phyloP scores from a whole-genome alignment of 2,329 filamentous ascomycete species.

The Venturia aucupariae region DNA sequence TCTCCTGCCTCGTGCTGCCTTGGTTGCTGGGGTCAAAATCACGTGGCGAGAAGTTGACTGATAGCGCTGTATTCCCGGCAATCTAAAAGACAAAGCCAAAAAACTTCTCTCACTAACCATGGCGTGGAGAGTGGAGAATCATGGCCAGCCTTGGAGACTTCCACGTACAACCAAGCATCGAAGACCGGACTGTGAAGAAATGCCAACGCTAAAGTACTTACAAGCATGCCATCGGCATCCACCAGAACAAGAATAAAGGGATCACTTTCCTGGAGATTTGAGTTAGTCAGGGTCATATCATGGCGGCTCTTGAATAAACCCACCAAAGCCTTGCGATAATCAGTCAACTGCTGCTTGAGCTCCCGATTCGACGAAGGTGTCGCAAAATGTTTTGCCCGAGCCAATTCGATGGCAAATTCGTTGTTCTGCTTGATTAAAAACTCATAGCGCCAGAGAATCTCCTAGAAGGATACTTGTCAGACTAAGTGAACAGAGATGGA shows the following conservation, averaged over 20 bases:
- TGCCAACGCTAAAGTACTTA: slow-evolving; percentile 8
- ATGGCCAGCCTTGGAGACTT: neutral
- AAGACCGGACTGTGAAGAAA: neutral
- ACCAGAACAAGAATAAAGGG: slow-evolving; percentile 46
- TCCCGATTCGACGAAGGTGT: neutral
- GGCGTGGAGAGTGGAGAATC: neutral
- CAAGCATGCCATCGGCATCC: slow-evolving; percentile 46
- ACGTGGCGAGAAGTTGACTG: neutral
- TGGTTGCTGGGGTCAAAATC: neutral
- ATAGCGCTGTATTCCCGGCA: neutral
- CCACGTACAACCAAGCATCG: neutral
- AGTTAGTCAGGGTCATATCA: neutral
- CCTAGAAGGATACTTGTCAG: slow-evolving; percentile 21
- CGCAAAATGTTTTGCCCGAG: slow-evolving; percentile 20
- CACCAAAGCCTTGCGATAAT: slow-evolving; percentile 28
- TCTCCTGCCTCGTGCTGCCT: neutral
- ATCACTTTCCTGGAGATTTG: slow-evolving; percentile 28
- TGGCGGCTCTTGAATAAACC: neutral
- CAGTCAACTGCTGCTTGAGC: neutral
- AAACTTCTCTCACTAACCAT: neutral
- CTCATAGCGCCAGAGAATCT: slow-evolving; percentile 33
- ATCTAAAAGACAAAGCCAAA: neutral
- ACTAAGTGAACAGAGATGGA: neutral
- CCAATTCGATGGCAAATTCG: slow-evolving; percentile 21
- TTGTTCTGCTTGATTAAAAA: slow-evolving; percentile 26